Conservation (phyloP, 1,284 basidiomycete species). For the Naganishia sp. region DNA sequence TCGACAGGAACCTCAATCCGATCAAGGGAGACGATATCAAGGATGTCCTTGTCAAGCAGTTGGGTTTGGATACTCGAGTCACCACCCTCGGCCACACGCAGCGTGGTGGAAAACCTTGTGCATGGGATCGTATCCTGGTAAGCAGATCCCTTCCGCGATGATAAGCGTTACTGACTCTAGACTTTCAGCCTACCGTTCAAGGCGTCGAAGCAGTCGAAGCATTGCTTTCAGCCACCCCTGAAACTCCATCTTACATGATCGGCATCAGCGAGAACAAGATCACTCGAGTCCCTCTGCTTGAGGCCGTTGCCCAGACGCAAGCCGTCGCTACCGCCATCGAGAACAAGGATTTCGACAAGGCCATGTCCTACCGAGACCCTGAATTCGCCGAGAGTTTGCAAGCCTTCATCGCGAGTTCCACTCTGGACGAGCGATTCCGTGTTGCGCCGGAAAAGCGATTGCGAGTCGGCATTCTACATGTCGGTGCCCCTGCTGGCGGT, state of each 20-base stretch:
- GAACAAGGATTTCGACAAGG: constrained; percentile 79
- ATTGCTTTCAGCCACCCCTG: constrained; percentile 81
- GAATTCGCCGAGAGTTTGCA: constrained; percentile 87
- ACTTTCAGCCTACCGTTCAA: constrained; percentile 80
- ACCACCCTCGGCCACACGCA: constrained; percentile 99
- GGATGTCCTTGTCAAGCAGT: constrained; percentile 77
- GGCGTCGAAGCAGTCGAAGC: constrained; percentile 91
- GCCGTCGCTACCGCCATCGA: constrained; percentile 80
- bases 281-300: constrained; percentile 82
- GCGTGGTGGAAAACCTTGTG: constrained; percentile 89
- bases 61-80: constrained; percentile 92
- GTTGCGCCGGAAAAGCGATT: constrained; percentile 72
- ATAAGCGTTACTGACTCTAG: not conserved
- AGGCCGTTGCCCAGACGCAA: constrained; percentile 90
- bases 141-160: constrained; percentile 37
- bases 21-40: constrained; percentile 91
- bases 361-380: constrained; percentile 84
- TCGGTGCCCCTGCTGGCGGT: constrained; percentile 95
- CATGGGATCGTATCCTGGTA: constrained; percentile 88
- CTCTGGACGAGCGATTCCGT: constrained; percentile 62
- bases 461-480: constrained; percentile 87
- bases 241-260: constrained; percentile 96
- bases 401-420: constrained; percentile 76
- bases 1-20: constrained; percentile 81
- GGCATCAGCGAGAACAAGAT: constrained; percentile 96